Conservation (phyloP, 768 basidiomycete species). For the Udeniomyces megalosporus region DNA sequence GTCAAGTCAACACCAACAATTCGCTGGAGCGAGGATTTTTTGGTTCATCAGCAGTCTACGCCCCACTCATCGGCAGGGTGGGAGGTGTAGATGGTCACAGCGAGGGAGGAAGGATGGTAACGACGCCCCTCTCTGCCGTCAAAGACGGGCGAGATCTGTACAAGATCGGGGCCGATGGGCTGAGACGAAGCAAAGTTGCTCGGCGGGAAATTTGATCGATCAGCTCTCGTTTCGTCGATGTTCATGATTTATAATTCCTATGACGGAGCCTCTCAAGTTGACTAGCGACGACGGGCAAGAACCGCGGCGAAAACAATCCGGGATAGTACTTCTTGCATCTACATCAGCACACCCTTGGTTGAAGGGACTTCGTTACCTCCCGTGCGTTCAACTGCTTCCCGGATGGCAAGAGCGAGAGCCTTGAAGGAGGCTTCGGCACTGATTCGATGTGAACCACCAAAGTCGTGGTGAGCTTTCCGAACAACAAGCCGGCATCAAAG, state of each 20-base stretch:
- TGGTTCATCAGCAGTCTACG: conserved; percentile 1
- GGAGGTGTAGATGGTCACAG: neutral
- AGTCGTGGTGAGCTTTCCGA: neutral
- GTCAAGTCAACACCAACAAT: neutral
- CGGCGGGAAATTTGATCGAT: too few relatives aligned
- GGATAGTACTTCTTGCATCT: neutral
- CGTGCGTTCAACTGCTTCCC: conserved; percentile 80
- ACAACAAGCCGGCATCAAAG: neutral
- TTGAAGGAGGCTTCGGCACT: conserved; percentile 98
- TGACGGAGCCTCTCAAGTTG: too few relatives aligned
- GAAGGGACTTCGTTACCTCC: conserved; percentile 83
- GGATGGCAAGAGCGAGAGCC: conserved; percentile 84
- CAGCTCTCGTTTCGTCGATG: too few relatives aligned
- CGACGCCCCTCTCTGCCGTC: neutral
- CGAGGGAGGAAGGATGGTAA: neutral
- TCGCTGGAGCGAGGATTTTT: neutral
- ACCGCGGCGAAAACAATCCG: neutral
- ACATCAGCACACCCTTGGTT: conserved; percentile 75
- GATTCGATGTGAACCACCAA: neutral
- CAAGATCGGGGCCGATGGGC: neutral
- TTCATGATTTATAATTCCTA: too few relatives aligned
- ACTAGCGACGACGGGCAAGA: too few relatives aligned
- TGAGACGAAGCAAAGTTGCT: neutral
- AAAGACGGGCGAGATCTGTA: neutral
- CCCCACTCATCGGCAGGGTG: neutral